Evolutionary conservation across 495 filamentous ascomycete genomes (phyloP).

Genomic region (Cenococcum geophilum): DNA sequence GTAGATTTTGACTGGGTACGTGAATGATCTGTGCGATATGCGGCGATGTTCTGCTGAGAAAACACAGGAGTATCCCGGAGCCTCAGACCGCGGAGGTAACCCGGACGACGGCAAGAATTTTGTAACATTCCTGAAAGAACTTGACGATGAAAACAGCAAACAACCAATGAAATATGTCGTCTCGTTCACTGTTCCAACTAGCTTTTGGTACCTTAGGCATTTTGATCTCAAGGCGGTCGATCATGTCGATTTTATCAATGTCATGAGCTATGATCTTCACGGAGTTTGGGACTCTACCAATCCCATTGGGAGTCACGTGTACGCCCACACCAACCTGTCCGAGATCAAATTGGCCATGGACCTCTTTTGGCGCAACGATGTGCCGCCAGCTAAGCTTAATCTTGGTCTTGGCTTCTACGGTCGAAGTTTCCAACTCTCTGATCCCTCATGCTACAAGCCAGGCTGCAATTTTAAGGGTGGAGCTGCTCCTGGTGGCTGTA

Average conservation of each 20-base stretch:
- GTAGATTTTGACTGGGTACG: background rate
- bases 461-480: slow-evolving; percentile 35
- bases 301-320: slow-evolving; percentile 26
- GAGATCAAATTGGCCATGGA: slow-evolving; percentile 39
- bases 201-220: background rate
- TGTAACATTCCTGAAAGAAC: slow-evolving; percentile 23
- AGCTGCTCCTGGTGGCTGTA: slow-evolving; percentile 37
- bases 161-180: slow-evolving; percentile 35
- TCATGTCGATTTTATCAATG: slow-evolving; percentile 24
- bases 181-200: background rate
- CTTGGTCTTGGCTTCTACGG: slow-evolving; percentile 46
- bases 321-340: slow-evolving; percentile 41
- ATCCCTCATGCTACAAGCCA: slow-evolving; percentile 32
- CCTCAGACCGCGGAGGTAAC: slow-evolving; percentile 24
- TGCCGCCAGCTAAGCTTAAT: slow-evolving; percentile 37
- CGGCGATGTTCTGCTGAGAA: too few relatives aligned
- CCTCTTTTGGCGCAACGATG: slow-evolving; percentile 41
- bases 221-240: slow-evolving; percentile 18
- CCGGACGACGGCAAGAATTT: slow-evolving; percentile 29
- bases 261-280: slow-evolving; percentile 48
- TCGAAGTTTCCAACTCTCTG: slow-evolving; percentile 37
- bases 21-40: background rate
- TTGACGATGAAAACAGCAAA: slow-evolving; percentile 17
- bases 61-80: slow-evolving; percentile 36
- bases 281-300: slow-evolving; percentile 38